phyloP scores from a whole-genome alignment of 2,329 filamentous ascomycete species.

The Graphiopsis chlorocephala region DNA sequence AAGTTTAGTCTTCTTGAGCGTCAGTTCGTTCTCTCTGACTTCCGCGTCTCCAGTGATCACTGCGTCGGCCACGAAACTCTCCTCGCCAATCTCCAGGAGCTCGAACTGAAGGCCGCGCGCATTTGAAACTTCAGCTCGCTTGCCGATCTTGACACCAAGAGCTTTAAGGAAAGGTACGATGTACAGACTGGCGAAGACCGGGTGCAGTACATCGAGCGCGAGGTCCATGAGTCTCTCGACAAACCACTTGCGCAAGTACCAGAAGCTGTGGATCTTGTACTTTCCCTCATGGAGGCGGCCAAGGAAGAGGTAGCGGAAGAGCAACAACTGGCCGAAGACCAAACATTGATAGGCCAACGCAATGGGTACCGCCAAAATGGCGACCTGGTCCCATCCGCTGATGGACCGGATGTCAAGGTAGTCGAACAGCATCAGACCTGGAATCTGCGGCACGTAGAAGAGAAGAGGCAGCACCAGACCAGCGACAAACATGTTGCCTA shows the following conservation, averaged over 20 bases:
- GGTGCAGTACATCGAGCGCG: constrained; percentile 25
- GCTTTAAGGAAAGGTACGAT: constrained; percentile 25
- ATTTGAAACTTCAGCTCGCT: constrained; percentile 25
- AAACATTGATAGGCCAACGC: constrained; percentile 23
- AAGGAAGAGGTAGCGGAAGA: constrained; percentile 22
- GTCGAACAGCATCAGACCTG: constrained; percentile 25
- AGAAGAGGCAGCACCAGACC: constrained; percentile 21
- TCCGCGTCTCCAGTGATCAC: constrained; percentile 24
- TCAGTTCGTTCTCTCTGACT: constrained; percentile 23
- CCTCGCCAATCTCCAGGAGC: constrained; percentile 25
- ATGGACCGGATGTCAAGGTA: constrained; percentile 19
- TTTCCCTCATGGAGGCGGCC: constrained; percentile 22
- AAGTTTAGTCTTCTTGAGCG: constrained; percentile 25
- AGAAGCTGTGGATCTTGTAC: constrained; percentile 24
- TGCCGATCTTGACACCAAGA: constrained; percentile 26
- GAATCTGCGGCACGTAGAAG: constrained; percentile 23
- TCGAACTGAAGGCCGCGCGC: constrained; percentile 25
- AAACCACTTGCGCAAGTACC: constrained; percentile 26
- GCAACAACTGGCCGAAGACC: constrained; percentile 23
- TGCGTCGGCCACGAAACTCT: constrained; percentile 25
- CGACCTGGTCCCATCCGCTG: constrained; percentile 24
- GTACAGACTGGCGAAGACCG: constrained; percentile 27
- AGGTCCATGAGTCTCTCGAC: constrained; percentile 26
- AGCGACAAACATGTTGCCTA: constrained; percentile 21
- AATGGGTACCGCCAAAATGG: constrained; percentile 22